Conservation (phyloP, 176 grass and related monocot genomes). For the Areca catechu region DNA sequence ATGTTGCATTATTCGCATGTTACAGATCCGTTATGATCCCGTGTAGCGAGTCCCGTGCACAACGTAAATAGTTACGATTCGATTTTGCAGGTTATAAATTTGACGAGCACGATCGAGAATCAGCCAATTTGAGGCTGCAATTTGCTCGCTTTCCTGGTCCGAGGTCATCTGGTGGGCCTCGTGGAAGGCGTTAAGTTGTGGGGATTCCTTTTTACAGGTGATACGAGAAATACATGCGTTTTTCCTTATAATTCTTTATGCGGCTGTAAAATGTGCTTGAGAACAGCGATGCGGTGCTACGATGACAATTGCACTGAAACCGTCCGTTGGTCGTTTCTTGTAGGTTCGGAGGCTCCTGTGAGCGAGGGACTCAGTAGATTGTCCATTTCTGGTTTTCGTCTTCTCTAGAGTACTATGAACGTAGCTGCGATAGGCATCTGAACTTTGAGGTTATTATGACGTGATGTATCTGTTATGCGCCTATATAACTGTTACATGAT, state of each 20-base stretch:
- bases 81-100: constrained; percentile 99
- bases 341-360: constrained; percentile 26
- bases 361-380: neutral
- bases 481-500: neutral
- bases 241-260: too few relatives aligned
- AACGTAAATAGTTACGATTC: constrained; percentile 47
- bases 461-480: neutral
- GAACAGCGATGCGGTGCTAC: neutral
- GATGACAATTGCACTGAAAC: neutral
- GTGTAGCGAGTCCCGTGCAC: neutral
- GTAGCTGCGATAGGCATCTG: neutral
- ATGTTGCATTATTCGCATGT: constrained; percentile 1
- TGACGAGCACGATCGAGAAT: constrained; percentile 90
- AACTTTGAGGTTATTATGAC: neutral
- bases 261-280: constrained; percentile 1
- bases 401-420: too few relatives aligned
- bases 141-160: constrained; percentile 96
- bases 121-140: constrained; percentile 94
- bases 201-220: constrained; percentile 31
- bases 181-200: constrained; percentile 80
- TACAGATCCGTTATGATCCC: constrained; percentile 6
- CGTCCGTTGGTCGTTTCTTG: constrained; percentile 21
- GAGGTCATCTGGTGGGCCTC: constrained; percentile 73
- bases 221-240: constrained; percentile 32
- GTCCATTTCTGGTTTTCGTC: neutral